Evolutionary conservation across 768 basidiomycete species (phyloP), one percentile per base, ranked within the genome.

Genomic region (Polyporus arcularius): DNA sequence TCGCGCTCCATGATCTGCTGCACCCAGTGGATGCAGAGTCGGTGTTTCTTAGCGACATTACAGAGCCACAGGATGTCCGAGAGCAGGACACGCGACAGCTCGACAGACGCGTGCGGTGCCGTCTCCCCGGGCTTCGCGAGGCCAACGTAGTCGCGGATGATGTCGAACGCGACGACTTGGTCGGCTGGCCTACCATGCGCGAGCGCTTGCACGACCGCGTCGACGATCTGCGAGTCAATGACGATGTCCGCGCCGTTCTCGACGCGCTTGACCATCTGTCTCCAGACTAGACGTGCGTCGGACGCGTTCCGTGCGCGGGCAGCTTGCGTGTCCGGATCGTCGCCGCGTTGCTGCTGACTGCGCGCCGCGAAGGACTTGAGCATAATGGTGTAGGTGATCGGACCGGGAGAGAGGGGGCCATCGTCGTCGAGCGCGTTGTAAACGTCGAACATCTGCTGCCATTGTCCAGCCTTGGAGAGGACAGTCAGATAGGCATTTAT

Each of bases 221-320:
- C 72, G 39, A 87, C 78, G 49, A 85, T 70, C 58, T 80, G 76
- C 4, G 81, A 75, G 67, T 91, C 89, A 28, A 88, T 71, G 45
- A 71, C 61, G 48, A 89, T 78, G 9, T 77, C 73, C 2, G 78
- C 72, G 32, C 68, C 73, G 60, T 77, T 81, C 57, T 81, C 78
- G 15, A 80, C 71, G 16, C 79, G 75, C 63, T 85, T 87, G 60
- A 82, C 67, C 73, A 88, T 79, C 68, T 87, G 84, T 11, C 73
- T 77, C 92, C 92, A 93, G 14, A 94, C 72, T 15, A 89, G 76
- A 67, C 82, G 87, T 14, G 87, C 89, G 62, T 92, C 87, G 16
- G 84, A 80, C 9, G 87, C 84, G 57, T 79, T 79, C 71, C 85
- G 76, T 38, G 64, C 58, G 43, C 69, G 62, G 52, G 75, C 60